phyloP scores from a whole-genome alignment of 345 rosid species.

The Aurinia saxatilis region DNA sequence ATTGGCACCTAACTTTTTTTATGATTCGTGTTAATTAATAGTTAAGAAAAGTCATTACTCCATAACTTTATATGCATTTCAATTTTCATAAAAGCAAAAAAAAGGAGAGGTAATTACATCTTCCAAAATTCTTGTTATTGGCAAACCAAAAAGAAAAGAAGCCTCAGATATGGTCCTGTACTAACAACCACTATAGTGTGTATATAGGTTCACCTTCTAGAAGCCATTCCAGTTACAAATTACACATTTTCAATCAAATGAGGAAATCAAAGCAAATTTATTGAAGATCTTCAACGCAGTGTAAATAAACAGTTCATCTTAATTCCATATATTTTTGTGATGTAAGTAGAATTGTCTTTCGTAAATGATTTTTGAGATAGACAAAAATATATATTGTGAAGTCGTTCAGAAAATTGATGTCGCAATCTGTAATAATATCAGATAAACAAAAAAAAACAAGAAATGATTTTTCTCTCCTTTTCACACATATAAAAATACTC shows the following conservation, averaged over 20 bases:
- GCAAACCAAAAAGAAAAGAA: background rate
- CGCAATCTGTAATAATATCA: too few relatives aligned
- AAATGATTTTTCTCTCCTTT: too few relatives aligned
- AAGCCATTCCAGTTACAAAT: background rate
- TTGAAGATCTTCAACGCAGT: too few relatives aligned
- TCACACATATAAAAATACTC: too few relatives aligned
- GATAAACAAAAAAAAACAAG: too few relatives aligned
- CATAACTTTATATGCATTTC: background rate
- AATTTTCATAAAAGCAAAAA: background rate
- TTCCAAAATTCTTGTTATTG: background rate
- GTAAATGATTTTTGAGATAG: too few relatives aligned
- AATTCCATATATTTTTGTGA: too few relatives aligned
- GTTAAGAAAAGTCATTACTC: constrained; percentile 12
- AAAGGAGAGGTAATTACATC: background rate
- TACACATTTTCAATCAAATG: background rate
- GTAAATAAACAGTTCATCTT: too few relatives aligned
- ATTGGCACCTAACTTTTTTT: constrained; percentile 25
- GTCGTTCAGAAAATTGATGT: too few relatives aligned
- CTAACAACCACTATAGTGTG: background rate
- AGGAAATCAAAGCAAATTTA: too few relatives aligned
- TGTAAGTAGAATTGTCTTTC: too few relatives aligned
- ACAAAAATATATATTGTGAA: too few relatives aligned
- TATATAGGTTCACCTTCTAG: background rate
- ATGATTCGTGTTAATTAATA: constrained; percentile 10
- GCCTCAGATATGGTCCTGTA: background rate